Evolutionary conservation across 495 filamentous ascomycete species (phyloP).

Genomic region (Penicillium mononematosum): DNA sequence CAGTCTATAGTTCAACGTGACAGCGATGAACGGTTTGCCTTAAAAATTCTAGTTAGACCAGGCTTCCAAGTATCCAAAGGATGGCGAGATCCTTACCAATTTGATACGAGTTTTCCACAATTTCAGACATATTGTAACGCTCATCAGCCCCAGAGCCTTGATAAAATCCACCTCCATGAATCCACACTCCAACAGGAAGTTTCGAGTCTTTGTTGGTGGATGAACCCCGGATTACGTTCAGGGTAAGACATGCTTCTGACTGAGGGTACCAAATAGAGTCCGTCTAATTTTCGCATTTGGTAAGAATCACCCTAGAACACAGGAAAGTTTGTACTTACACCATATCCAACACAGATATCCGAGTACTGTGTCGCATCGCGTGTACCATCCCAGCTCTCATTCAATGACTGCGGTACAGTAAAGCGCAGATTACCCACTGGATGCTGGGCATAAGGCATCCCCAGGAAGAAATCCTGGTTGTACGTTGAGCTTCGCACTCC

Average conservation of each 20-base stretch:
- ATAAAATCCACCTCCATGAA: conserved; percentile 60
- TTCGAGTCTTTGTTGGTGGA: conserved; percentile 32
- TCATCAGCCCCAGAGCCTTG: conserved; percentile 47
- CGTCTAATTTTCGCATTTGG: conserved; percentile 15
- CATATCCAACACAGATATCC: conserved; percentile 51
- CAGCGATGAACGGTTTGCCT: conserved; percentile 57
- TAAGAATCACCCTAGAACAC: background rate
- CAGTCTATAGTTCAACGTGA: conserved; percentile 62
- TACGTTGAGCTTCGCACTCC: conserved; percentile 37
- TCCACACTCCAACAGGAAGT: conserved; percentile 55
- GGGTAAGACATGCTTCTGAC: conserved; percentile 55
- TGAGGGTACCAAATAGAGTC: conserved; percentile 47
- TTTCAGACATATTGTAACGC: conserved; percentile 54
- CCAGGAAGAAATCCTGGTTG: conserved; percentile 47
- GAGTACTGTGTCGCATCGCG: conserved; percentile 50
- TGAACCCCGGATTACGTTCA: conserved; percentile 53
- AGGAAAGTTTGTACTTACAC: conserved; percentile 17
- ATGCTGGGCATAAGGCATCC: conserved; percentile 49
- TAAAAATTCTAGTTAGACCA: background rate
- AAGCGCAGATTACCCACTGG: conserved; percentile 49
- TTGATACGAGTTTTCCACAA: conserved; percentile 50
- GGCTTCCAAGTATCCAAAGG: background rate
- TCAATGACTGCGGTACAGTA: conserved; percentile 44
- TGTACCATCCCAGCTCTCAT: conserved; percentile 38
- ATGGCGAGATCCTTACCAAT: conserved; percentile 32